These are phyloP conservation scores for Tricholoma terreum DNA, from an alignment of 768 basidiomycete genomes.

Conservation along the genomic window DNA sequence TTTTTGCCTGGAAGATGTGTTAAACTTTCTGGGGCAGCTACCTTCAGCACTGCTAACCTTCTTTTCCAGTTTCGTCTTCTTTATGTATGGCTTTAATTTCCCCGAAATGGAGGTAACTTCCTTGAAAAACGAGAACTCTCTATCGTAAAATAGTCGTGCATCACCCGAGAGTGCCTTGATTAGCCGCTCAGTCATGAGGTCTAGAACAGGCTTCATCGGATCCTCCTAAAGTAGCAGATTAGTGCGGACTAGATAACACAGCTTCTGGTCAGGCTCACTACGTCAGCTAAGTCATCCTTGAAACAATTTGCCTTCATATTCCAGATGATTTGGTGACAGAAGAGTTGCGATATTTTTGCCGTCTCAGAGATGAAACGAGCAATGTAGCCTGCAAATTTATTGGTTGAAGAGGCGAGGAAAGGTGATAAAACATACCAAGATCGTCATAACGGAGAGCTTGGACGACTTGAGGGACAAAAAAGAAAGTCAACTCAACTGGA, in stretches of 20 bases:
- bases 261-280: constrained; percentile 44
- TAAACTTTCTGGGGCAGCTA: constrained; percentile 2
- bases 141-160: constrained; percentile 85
- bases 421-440: constrained; percentile 52
- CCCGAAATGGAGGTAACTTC: constrained; percentile 98
- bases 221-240: constrained; percentile 62
- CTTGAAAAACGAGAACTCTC: constrained; percentile 94
- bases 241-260: neutral
- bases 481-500: constrained; percentile 93
- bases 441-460: constrained; percentile 92
- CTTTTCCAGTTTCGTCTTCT: constrained; percentile 93
- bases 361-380: constrained; percentile 95
- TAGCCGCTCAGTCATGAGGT: constrained; percentile 76
- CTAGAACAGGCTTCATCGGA: constrained; percentile 94
- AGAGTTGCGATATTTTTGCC: constrained; percentile 92
- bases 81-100: constrained; percentile 94
- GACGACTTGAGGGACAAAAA: constrained; percentile 98
- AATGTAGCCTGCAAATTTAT: constrained; percentile 69
- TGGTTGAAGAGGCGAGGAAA: neutral
- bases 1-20: constrained; percentile 70
- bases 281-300: constrained; percentile 85
- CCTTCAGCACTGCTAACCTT: constrained; percentile 51
- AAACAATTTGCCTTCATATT: constrained; percentile 99
- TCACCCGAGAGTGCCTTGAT: constrained; percentile 86
- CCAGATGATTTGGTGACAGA: constrained; percentile 99